A percentile compares a stretch with the other conserved stretches of the same genome.
phyloP scores from a whole-genome alignment of 331 rosid species.

The Malus hybrid region DNA sequence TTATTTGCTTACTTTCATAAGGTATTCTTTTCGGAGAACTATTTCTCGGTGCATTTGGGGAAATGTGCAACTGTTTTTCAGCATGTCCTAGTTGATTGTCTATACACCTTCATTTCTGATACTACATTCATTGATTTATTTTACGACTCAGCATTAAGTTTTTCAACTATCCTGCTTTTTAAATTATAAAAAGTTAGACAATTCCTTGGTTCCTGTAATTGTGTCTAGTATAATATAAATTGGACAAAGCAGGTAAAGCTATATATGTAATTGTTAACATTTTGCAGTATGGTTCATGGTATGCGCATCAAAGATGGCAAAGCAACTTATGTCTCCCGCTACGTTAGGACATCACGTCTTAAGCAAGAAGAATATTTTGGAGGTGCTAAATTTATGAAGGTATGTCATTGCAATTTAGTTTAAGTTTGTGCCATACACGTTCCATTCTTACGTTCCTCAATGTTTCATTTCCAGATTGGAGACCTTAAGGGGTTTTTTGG shows the following conservation, averaged over 20 bases:
- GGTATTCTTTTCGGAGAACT: not conserved
- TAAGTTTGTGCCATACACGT: not conserved
- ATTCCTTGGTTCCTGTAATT: not conserved
- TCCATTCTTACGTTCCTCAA: not conserved
- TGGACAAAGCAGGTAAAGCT: not conserved
- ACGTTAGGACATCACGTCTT: constrained; percentile 70
- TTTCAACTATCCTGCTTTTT: not conserved
- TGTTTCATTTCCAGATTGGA: constrained; percentile 55
- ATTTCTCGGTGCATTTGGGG: not conserved
- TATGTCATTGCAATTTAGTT: constrained; percentile 7
- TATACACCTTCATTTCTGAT: not conserved
- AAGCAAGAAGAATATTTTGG: constrained; percentile 89
- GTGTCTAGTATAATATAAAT: not conserved
- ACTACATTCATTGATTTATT: not conserved
- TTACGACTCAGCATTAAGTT: not conserved
- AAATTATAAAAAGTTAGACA: not conserved
- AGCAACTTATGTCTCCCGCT: constrained; percentile 83
- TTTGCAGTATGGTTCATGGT: constrained; percentile 93
- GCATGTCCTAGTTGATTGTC: not conserved
- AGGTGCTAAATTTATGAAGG: constrained; percentile 85
- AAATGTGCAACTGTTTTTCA: not conserved
- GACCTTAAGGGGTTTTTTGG: constrained; percentile 86
- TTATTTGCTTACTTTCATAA: not conserved
- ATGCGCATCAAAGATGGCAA: constrained; percentile 92
- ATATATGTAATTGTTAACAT: not conserved